A percentile compares a stretch with the other conserved stretches of the same genome.
These are phyloP conservation scores for Mucor velutinosus DNA, from an alignment of 371 early-diverging fungal genomes.

Conservation along the genomic window DNA sequence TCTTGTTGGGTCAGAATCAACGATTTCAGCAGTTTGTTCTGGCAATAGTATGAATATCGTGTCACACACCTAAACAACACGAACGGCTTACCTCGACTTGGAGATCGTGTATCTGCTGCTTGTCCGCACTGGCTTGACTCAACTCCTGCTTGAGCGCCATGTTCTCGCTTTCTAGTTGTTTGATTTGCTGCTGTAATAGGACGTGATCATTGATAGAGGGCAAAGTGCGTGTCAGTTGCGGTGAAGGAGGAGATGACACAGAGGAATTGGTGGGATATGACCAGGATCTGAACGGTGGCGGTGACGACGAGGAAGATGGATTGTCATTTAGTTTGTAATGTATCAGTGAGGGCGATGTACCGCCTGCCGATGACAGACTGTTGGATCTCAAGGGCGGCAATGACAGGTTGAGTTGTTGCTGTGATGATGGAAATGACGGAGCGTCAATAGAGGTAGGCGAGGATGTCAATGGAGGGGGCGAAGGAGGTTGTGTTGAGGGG, in stretches of 20 bases:
- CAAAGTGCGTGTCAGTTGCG: not conserved
- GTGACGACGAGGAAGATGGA: not conserved
- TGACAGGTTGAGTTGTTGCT: too few species aligned
- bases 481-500: conserved; percentile 22
- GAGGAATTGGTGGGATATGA: not conserved
- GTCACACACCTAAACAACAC: too few species aligned
- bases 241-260: not conserved
- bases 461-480: not conserved
- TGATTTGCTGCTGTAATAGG: not conserved
- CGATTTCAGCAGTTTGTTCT: too few species aligned
- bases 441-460: too few species aligned
- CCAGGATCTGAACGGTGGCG: not conserved
- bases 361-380: not conserved
- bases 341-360: too few species aligned
- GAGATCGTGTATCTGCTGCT: too few species aligned
- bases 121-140: not conserved
- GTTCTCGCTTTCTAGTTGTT: conserved; percentile 18
- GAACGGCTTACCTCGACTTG: too few species aligned
- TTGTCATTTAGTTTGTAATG: too few species aligned
- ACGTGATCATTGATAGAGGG: not conserved
- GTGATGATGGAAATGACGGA: too few species aligned
- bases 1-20: too few species aligned
- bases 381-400: not conserved
- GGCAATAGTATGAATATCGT: too few species aligned
- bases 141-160: conserved; percentile 12